Evolutionary conservation across 306 rosid genomes (phyloP).

Genomic region (Ormosia emarginata): DNA sequence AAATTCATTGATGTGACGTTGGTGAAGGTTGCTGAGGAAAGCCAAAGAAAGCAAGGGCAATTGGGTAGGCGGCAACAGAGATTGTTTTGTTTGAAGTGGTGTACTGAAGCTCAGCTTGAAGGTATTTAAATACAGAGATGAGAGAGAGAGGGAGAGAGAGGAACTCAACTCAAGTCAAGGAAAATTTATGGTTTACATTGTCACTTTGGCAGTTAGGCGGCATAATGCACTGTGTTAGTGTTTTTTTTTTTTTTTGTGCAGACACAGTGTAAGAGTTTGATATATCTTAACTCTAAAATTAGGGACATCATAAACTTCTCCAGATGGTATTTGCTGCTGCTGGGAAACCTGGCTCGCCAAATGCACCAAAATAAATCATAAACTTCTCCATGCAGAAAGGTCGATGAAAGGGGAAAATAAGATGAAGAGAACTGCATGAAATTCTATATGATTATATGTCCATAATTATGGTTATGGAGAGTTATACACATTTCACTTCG

Average conservation of each 20-base stretch:
- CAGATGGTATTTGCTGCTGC: conserved; percentile 36
- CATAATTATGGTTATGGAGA: neutral
- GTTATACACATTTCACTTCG: neutral
- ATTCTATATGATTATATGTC: neutral
- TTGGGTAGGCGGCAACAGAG: neutral
- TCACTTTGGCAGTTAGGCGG: no score
- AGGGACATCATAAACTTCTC: conserved; percentile 39
- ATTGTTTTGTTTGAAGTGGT: neutral
- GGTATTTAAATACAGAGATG: neutral
- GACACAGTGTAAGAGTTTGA: no score
- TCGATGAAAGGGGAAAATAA: neutral
- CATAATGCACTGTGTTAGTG: no score
- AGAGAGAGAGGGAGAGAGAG: neutral
- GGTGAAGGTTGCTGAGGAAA: neutral
- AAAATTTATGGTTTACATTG: neutral
- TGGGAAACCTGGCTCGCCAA: conserved; percentile 39
- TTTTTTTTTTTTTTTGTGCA: no score
- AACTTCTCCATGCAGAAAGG: neutral
- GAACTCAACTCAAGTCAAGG: no score
- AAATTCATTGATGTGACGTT: conserved; percentile 16
- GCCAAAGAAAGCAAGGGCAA: neutral
- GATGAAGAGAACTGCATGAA: neutral
- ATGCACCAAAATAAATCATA: neutral
- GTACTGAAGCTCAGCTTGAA: neutral
- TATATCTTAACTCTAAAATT: neutral